A percentile compares a stretch with the other conserved stretches of the same genome.
phyloP scores from a whole-genome alignment of 2,329 filamentous ascomycete species.

The Neonectria hederae region DNA sequence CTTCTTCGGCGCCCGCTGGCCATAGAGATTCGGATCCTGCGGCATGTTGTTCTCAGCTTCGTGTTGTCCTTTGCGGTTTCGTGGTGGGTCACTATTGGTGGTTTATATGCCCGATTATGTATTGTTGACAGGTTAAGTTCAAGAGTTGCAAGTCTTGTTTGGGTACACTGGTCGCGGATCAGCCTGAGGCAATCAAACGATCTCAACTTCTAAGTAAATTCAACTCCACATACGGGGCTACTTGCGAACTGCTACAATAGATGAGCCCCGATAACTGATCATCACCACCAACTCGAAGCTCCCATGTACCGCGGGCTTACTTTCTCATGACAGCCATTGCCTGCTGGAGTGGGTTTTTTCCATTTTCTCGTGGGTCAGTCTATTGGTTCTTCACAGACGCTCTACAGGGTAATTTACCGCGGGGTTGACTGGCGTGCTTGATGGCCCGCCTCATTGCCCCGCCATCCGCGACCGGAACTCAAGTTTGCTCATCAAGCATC shows the following conservation, averaged over 20 bases:
- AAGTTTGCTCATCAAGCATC: slow-evolving; percentile 40
- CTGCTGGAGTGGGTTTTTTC: background rate
- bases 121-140: slow-evolving; percentile 7
- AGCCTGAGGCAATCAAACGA: slow-evolving; percentile 40
- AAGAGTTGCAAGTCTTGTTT: slow-evolving; percentile 2
- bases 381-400: slow-evolving; percentile 28
- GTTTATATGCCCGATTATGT: background rate
- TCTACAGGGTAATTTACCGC: slow-evolving; percentile 41
- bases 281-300: background rate
- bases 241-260: background rate
- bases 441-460: slow-evolving; percentile 41
- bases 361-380: background rate
- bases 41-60: slow-evolving; percentile 55
- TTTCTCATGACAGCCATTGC: background rate
- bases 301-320: background rate
- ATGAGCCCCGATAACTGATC: background rate
- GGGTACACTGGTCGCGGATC: slow-evolving; percentile 8
- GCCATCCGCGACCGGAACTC: slow-evolving; percentile 51
- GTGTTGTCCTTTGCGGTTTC: background rate
- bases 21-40: slow-evolving; percentile 79
- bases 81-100: slow-evolving; percentile 1
- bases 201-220: background rate
- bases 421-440: slow-evolving; percentile 38
- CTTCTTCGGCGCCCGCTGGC: slow-evolving; percentile 75
- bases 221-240: background rate